Conservation (phyloP, 805 yeast genomes). For the Candida dajiaensis region DNA sequence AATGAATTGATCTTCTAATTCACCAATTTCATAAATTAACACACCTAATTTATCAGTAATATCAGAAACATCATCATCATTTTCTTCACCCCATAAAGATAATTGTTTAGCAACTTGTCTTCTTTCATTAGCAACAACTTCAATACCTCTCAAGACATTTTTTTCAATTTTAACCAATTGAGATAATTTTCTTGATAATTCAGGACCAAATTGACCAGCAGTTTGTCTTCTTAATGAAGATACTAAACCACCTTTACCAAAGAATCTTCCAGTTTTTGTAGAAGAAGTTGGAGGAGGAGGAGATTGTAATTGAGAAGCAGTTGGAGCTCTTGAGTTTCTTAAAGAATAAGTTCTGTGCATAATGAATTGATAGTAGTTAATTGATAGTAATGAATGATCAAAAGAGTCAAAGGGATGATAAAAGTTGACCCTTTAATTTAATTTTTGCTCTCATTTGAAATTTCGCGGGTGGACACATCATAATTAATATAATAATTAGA, state of each 20-base stretch:
- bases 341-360: slow-evolving; percentile 99
- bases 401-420: not conserved
- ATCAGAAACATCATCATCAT: slow-evolving; percentile 81
- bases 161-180: slow-evolving; percentile 77
- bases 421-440: too few species aligned
- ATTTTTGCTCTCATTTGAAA: not conserved
- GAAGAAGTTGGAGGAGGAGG: slow-evolving; percentile 96
- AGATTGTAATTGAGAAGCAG: slow-evolving; percentile 89
- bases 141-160: slow-evolving; percentile 74
- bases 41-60: slow-evolving; percentile 86
- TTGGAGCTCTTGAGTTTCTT: slow-evolving; percentile 93
- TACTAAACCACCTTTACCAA: slow-evolving; percentile 68
- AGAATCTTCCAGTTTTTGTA: slow-evolving; percentile 77
- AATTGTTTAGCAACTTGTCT: slow-evolving; percentile 78
- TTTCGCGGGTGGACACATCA: too few species aligned
- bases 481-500: too few species aligned
- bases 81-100: slow-evolving; percentile 81
- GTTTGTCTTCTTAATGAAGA: slow-evolving; percentile 61
- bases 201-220: slow-evolving; percentile 80
- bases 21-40: slow-evolving; percentile 75
- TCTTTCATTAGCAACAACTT: slow-evolving; percentile 70
- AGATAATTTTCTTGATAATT: slow-evolving; percentile 66
- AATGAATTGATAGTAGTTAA: not conserved
- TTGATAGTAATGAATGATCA: not conserved
- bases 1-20: slow-evolving; percentile 80